These are phyloP conservation scores for Dissoconium aciculare DNA, from an alignment of 2,329 filamentous ascomycete genomes.

Conservation along the genomic window DNA sequence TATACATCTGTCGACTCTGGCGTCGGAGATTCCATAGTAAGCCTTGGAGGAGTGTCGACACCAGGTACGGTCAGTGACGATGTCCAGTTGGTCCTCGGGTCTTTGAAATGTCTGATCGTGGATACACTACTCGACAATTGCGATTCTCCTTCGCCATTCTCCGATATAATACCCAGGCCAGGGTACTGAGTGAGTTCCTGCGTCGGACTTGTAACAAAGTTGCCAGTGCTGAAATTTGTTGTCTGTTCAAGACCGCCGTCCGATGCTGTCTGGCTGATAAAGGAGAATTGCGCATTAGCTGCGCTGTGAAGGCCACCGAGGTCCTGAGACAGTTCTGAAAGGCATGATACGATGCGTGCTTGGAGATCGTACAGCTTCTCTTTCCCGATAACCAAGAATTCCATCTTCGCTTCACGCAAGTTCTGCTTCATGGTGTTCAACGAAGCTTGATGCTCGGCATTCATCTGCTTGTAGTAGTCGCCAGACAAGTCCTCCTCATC, in stretches of 20 bases:
- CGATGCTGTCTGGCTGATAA: constrained; percentile 49
- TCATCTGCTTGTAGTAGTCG: constrained; percentile 46
- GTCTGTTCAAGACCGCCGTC: constrained; percentile 5
- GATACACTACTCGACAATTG: not conserved
- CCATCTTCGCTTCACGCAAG: constrained; percentile 71
- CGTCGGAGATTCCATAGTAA: not conserved
- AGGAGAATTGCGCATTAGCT: constrained; percentile 72
- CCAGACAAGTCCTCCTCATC: constrained; percentile 62
- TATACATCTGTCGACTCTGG: not conserved
- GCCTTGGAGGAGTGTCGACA: not conserved
- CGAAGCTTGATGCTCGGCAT: constrained; percentile 46
- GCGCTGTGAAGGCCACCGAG: constrained; percentile 83
- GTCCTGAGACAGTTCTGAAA: constrained; percentile 74
- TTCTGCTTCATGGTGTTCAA: constrained; percentile 60
- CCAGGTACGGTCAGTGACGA: not conserved
- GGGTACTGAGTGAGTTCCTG: not conserved
- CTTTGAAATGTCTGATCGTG: not conserved
- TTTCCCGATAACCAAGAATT: constrained; percentile 68
- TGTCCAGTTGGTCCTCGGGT: too few relatives aligned
- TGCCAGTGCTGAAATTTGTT: not conserved
- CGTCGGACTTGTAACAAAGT: not conserved
- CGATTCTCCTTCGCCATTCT: not conserved
- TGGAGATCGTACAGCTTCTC: constrained; percentile 69
- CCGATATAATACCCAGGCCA: not conserved
- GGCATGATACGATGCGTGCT: constrained; percentile 63